A percentile compares a stretch with the other conserved stretches of the same genome.
Evolutionary conservation across 1,139 yeast species (phyloP).

Genomic region (Pichia sp.): DNA sequence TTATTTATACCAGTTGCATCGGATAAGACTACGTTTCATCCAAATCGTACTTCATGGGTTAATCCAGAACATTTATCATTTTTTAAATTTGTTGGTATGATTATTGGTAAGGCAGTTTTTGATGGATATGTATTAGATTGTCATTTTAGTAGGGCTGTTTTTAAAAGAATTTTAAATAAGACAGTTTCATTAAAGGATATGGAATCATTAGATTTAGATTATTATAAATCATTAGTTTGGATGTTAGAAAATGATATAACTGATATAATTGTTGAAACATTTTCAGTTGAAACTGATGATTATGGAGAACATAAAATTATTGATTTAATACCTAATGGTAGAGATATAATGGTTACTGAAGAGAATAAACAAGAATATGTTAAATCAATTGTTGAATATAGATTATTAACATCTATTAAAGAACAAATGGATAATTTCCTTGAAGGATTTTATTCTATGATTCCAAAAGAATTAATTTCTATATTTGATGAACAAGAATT

Average conservation of each 20-base stretch:
- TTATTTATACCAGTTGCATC: slow-evolving; percentile 87
- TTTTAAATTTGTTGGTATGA: slow-evolving; percentile 89
- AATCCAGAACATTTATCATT: slow-evolving; percentile 91
- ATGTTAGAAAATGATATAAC: slow-evolving; percentile 96
- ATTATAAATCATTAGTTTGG: slow-evolving; percentile 90
- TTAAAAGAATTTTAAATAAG: slow-evolving; percentile 76
- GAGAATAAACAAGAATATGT: slow-evolving; percentile 90
- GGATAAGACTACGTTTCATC: slow-evolving; percentile 92
- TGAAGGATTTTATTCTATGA: slow-evolving; percentile 84
- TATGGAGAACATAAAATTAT: slow-evolving; percentile 71
- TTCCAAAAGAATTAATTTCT: slow-evolving; percentile 79
- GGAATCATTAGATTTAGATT: slow-evolving; percentile 91
- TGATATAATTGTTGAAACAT: slow-evolving; percentile 93
- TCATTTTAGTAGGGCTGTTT: slow-evolving; percentile 93
- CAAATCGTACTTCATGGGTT: slow-evolving; percentile 86
- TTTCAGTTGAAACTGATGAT: slow-evolving; percentile 89
- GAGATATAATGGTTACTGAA: slow-evolving; percentile 82
- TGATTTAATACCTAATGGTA: slow-evolving; percentile 69
- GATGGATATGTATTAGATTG: slow-evolving; percentile 88
- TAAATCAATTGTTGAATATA: slow-evolving; percentile 74
- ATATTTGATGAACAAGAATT: slow-evolving; percentile 95
- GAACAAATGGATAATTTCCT: slow-evolving; percentile 86
- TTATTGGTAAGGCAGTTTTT: slow-evolving; percentile 90
- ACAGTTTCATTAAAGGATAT: slow-evolving; percentile 85
- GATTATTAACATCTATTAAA: slow-evolving; percentile 74